Base-by-base conservation (phyloP, 176 grass and related monocot species). In the Saccharum spontaneum region DNA sequence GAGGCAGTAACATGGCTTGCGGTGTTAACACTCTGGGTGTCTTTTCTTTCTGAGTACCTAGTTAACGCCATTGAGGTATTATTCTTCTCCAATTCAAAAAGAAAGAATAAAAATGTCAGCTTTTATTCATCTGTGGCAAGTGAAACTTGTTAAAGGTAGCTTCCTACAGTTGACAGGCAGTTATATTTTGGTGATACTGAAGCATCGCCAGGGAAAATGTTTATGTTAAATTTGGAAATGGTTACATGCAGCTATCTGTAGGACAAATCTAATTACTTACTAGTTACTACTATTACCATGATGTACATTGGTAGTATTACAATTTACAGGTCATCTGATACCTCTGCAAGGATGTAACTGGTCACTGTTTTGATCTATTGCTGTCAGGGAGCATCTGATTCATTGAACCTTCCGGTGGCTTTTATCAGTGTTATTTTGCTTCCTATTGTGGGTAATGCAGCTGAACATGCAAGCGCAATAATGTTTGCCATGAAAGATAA, bases 401-500 rank as follows among this genome's bases (percentile, higher is more conserved):
- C 90, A 67, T 90, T 91, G 88, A 84, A 86, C 64, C 79, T 97
- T 85, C 90, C 92, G 1, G 88, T 97, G n/a, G 86, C 87, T 73
- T 97, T 97, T 91, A 94, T 97, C 73, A 91, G 92, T 86, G 92
- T 97, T 28, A 97, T 97, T 86, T 85, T 97, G 82, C 94, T 97
- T 76, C 94, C 94, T 74, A 94, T 97, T 83, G 94, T 92, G 78
- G 94, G 92, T 31, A 97, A 97, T 77, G 94, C 94, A 39, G 94
- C 94, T 59, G 94, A 97, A 72, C 94, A 97, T 88, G 94, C 94
- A n/a, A 93, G 88, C 22, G 92, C 94, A 67, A 94, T 97, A 85
- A 97, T 97, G 89, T 97, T 97, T 81, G 94, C 94, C 34, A 90
- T 92, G 90, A 97, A 92, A 86, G 91, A 94, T 88, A 97, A 97